Percentiles rank a stretch among this genome's conserved stretches.
Conservation (phyloP, 2,329 filamentous ascomycete species). For the Mariannaea sp. region DNA sequence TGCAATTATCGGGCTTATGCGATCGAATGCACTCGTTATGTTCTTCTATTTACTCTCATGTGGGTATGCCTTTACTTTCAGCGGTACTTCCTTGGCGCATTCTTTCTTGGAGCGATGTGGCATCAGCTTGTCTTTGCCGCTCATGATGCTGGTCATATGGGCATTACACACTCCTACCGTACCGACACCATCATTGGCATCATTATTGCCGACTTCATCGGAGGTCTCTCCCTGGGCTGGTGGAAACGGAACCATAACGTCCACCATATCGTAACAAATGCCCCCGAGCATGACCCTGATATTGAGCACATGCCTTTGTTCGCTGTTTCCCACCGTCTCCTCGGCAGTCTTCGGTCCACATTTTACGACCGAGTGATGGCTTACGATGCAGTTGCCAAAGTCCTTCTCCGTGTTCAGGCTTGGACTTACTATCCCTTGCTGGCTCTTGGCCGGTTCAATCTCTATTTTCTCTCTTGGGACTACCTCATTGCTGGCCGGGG, state of each 20-base stretch:
- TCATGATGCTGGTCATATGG: conserved; percentile 97
- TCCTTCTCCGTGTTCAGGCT: conserved; percentile 74
- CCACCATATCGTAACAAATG: conserved; percentile 95
- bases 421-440: conserved; percentile 85
- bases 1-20: conserved; percentile 84
- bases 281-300: conserved; percentile 93
- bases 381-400: conserved; percentile 74
- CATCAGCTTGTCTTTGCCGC: conserved; percentile 93
- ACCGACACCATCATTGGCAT: conserved; percentile 86
- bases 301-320: conserved; percentile 92
- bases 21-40: conserved; percentile 75
- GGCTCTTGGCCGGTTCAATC: conserved; percentile 82
- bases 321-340: conserved; percentile 81
- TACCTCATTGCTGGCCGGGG: conserved; percentile 73
- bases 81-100: conserved; percentile 72
- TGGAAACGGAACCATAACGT: conserved; percentile 98
- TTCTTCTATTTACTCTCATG: conserved; percentile 63
- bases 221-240: conserved; percentile 90
- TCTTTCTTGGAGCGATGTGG: conserved; percentile 84
- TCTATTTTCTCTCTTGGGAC: conserved; percentile 81
- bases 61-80: conserved; percentile 64
- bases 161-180: conserved; percentile 89
- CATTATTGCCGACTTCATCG: conserved; percentile 85
- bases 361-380: conserved; percentile 83
- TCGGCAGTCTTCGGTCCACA: conserved; percentile 73